Base-by-base conservation (phyloP, 257 asterid genomes). In the Nicotiana otophora region DNA sequence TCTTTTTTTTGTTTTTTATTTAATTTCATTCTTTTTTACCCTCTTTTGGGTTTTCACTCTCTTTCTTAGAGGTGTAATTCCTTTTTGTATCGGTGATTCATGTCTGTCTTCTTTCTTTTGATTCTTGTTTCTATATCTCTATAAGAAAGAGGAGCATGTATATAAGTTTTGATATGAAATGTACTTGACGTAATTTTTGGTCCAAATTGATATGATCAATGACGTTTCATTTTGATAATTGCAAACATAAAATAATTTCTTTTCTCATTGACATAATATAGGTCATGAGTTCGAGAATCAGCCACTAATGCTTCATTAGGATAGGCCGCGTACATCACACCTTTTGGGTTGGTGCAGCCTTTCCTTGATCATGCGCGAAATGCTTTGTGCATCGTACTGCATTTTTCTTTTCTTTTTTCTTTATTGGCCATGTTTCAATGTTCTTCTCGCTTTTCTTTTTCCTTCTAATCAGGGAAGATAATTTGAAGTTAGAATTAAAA, bases 81-180 rank as follows among this genome's bases (percentile, higher is more conserved):
- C 16, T 75, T 64, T 51, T 6, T 75, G 36, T 7, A 28, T 75
- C 15, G n/a, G 17, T 15, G 23, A 28, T 60, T 51, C 64, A 51
- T 75, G 80, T 16, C 46, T 75, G 63, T 16, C 64, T 75, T 75
- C 80, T 75, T 51, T 51, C 80, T 74, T 48, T 48, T 46, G 62
- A 33, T 72, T 28, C 42, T 26, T 74, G 62, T 17, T 53, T 74
- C 80, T 75, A 51, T 61, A 51, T 20, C 62, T 48, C 63, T 48
- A 51, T 51, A 75, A 75, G 63, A 74, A 74, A 51, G 80, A 48
- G 46, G 63, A 46, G 34, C 23, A 72, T 75, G 63, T 75, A 74
- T 74, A 23, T 74, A 51, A 46, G 42, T 4, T 51, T 26, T 26
- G 80, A 54, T 75, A 26, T 51, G 63, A 51, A 28, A 53, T 75